phyloP scores from a whole-genome alignment of 331 rosid species.

The Acacia concinna region DNA sequence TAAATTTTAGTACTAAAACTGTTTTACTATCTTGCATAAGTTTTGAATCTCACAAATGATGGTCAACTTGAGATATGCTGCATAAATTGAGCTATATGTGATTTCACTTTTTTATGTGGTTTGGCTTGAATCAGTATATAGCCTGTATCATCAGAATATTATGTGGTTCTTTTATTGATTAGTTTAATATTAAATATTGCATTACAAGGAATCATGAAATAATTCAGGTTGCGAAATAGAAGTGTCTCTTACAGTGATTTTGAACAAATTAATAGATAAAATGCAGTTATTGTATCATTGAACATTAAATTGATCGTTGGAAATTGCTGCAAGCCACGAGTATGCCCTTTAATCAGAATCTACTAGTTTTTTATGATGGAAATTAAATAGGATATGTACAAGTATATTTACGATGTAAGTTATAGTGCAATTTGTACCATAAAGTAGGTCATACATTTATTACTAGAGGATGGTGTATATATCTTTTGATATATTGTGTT shows the following conservation, averaged over 20 bases:
- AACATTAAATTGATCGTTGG: neutral
- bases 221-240: constrained; percentile 17
- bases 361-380: too few relatives aligned
- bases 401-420: too few relatives aligned
- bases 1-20: neutral
- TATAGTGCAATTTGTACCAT: too few relatives aligned
- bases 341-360: too few relatives aligned
- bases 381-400: too few relatives aligned
- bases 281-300: neutral
- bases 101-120: too few relatives aligned
- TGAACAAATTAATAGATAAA: neutral
- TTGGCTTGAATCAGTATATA: too few relatives aligned
- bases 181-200: constrained; percentile 5
- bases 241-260: neutral
- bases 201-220: constrained; percentile 1
- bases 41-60: neutral
- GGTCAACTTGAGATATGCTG: neutral
- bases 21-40: neutral
- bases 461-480: too few relatives aligned
- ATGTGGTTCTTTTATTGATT: neutral
- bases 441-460: too few relatives aligned
- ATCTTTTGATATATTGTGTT: too few relatives aligned
- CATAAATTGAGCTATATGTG: too few relatives aligned
- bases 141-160: neutral
- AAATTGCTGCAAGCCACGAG: too few relatives aligned